Evolutionary conservation across 2,329 filamentous ascomycete species (phyloP), one percentile per base, ranked within the genome.

Genomic region (Exserohilum rostratum): DNA sequence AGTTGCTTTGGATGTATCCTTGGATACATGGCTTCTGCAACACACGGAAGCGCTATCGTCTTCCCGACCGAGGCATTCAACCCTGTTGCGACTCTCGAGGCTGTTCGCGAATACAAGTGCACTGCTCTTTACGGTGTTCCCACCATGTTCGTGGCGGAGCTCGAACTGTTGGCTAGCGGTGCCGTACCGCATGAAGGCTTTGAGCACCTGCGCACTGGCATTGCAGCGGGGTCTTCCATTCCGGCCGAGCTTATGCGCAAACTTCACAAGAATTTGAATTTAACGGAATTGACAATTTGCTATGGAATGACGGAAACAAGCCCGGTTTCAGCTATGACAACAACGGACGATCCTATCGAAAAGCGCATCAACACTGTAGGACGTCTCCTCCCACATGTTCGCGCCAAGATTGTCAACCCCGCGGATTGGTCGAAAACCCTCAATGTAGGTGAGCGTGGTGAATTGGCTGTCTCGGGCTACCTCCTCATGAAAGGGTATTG

Each of bases 221-320:
- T 98, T 64, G 92, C 90, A 10, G 91, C 93, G 0, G 95, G 95
- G 0, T 90, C 85, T 50, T 90, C 87, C n/a, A 88, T 98, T 1
- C 93, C 95, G 0, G 85, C 88, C 17, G 84, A 90, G 48, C 80
- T 97, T 25, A 96, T 96, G 90, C 82, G 83, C 15, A 86, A 85
- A 55, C 78, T 98, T 6, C 89, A 93, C 72, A 82, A 82, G 20
- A 82, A 79, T 1, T 80, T 98, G 7, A 95, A 95, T 44, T 79
- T 98, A 15, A 85, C 83, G 0, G 90, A 96, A 51, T 78, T 98
- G 18, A 93, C 93, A 0, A 97, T 96, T 60, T 96, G 93, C 80
- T 98, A 97, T 74, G 93, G 93, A 57, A 96, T 96, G 92, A 97
- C 93, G 1, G 93, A 97, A 77, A 97, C 93, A 1, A 84, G 82